phyloP scores from a whole-genome alignment of 768 basidiomycete genomes.

The Hirschioporus abietinus region DNA sequence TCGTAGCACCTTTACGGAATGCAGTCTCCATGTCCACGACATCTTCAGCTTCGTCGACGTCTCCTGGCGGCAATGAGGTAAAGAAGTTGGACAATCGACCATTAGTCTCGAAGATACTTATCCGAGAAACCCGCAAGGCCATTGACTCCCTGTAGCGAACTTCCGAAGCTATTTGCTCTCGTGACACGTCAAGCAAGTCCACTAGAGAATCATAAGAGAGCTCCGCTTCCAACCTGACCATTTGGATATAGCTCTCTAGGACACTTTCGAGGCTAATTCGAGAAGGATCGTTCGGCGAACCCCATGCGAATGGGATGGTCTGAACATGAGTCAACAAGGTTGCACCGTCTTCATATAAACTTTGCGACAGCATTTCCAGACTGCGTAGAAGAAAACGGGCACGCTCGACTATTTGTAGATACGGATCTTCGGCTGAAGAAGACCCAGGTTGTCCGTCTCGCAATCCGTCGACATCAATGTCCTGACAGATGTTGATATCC shows the following conservation, averaged over 20 bases:
- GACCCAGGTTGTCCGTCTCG: constrained; percentile 37
- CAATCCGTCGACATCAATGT: constrained; percentile 80
- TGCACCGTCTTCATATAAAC: constrained; percentile 67
- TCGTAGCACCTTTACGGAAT: constrained; percentile 26
- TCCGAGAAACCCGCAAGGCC: constrained; percentile 69
- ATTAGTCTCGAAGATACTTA: constrained; percentile 51
- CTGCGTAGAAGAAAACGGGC: constrained; percentile 64
- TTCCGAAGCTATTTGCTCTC: not conserved
- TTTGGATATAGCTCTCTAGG: not conserved
- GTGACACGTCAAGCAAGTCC: not conserved
- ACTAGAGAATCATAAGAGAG: not conserved
- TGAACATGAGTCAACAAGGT: constrained; percentile 56
- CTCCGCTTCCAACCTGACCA: not conserved
- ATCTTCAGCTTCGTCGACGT: constrained; percentile 39
- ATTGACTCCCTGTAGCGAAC: constrained; percentile 59
- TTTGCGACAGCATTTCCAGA: constrained; percentile 65
- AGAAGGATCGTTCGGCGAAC: not conserved
- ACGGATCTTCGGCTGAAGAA: constrained; percentile 42
- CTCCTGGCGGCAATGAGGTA: constrained; percentile 27
- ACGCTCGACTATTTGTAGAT: constrained; percentile 60
- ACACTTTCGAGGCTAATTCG: not conserved
- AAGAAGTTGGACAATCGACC: constrained; percentile 34
- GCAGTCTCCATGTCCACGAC: constrained; percentile 56
- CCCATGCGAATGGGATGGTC: not conserved
- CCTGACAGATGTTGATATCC: constrained; percentile 73